These are phyloP conservation scores for Apiospora saccharicola DNA, from an alignment of 2,329 filamentous ascomycete species.

Conservation along the genomic window DNA sequence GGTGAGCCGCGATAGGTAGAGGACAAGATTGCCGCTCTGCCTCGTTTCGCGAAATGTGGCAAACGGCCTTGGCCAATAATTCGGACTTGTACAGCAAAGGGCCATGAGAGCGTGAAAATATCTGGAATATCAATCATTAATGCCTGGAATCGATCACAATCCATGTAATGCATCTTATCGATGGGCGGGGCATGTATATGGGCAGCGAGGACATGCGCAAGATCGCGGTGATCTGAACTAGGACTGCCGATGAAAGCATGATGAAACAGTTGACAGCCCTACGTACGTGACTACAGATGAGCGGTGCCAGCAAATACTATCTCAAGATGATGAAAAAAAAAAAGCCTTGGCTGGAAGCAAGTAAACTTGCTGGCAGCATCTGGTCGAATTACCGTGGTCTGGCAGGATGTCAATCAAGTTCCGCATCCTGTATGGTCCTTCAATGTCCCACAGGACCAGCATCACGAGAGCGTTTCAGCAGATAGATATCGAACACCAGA, in stretches of 20 bases:
- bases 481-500: neutral
- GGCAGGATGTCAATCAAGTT: neutral
- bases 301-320: neutral
- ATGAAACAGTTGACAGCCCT: neutral
- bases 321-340: neutral
- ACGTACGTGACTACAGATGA: neutral
- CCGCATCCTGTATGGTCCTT: too few species aligned
- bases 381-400: neutral
- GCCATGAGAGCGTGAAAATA: neutral
- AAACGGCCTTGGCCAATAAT: too few species aligned
- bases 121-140: neutral
- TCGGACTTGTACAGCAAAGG: neutral
- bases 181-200: neutral
- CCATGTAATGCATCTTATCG: neutral
- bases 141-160: neutral
- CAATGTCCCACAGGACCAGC: too few species aligned
- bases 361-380: neutral
- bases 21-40: neutral
- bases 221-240: neutral
- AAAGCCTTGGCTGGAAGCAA: neutral
- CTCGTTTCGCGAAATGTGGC: neutral
- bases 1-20: neutral
- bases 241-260: neutral
- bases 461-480: too few species aligned
- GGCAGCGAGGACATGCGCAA: neutral